Percentiles rank a stretch among this genome's conserved stretches.
These are phyloP conservation scores for Pelargonium nanum DNA, from an alignment of 345 rosid species.

Conservation along the genomic window DNA sequence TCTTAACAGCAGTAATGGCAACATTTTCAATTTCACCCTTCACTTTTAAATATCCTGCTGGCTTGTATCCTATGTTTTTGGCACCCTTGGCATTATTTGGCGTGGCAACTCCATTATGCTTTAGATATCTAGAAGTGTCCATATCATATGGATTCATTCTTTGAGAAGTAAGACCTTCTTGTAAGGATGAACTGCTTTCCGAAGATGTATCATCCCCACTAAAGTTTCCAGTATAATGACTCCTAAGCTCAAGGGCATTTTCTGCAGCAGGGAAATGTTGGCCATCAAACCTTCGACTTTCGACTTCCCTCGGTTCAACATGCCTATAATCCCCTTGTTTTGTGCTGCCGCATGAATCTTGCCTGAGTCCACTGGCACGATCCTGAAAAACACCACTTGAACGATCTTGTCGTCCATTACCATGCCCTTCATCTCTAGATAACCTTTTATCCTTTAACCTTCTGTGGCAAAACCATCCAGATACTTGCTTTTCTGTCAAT, in stretches of 20 bases:
- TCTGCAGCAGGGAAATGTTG: constrained; percentile 30
- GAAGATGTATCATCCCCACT: constrained; percentile 64
- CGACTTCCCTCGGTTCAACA: constrained; percentile 70
- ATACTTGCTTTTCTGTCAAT: constrained; percentile 87
- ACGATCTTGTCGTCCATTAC: constrained; percentile 64
- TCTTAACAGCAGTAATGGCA: constrained; percentile 70
- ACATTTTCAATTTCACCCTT: constrained; percentile 61
- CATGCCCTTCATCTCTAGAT: constrained; percentile 42
- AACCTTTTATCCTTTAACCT: constrained; percentile 73
- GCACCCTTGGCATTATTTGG: constrained; percentile 20
- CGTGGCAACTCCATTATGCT: constrained; percentile 22
- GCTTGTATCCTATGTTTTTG: constrained; percentile 43
- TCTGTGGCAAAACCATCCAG: constrained; percentile 98
- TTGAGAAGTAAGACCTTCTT: constrained; percentile 37
- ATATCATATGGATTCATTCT: constrained; percentile 27
- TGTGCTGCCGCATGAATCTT: constrained; percentile 95
- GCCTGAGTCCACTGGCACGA: constrained; percentile 67
- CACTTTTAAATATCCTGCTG: constrained; percentile 79
- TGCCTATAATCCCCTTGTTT: constrained; percentile 58
- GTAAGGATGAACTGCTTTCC: constrained; percentile 54
- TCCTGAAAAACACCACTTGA: constrained; percentile 77
- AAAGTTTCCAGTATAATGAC: constrained; percentile 27
- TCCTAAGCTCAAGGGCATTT: constrained; percentile 24
- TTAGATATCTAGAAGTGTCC: constrained; percentile 23
- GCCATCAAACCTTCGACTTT: constrained; percentile 56